phyloP scores from a whole-genome alignment of 1,284 basidiomycete genomes.

The Moniliophthora roreri region DNA sequence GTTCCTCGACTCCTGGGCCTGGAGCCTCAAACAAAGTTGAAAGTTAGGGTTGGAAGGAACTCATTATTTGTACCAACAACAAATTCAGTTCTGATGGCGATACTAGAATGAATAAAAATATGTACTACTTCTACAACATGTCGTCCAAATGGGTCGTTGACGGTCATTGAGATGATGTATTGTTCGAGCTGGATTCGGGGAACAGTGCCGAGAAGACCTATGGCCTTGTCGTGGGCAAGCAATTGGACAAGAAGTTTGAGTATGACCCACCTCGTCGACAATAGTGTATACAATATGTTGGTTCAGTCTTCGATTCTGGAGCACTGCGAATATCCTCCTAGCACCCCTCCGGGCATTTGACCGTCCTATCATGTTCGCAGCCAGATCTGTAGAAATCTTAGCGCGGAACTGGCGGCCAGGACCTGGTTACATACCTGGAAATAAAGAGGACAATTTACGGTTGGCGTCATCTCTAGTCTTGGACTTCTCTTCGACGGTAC shows the following conservation, averaged over 20 bases:
- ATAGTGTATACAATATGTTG: slow-evolving; percentile 89
- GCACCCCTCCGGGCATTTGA: slow-evolving; percentile 92
- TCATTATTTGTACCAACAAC: too few species aligned
- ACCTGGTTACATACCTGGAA: slow-evolving; percentile 68
- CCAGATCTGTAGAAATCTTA: slow-evolving; percentile 61
- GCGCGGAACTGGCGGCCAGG: too few species aligned
- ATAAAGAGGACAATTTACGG: slow-evolving; percentile 82
- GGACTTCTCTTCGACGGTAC: slow-evolving; percentile 78
- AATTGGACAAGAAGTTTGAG: slow-evolving; percentile 4
- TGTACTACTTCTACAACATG: too few species aligned
- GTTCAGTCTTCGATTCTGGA: slow-evolving; percentile 91
- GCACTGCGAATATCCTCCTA: slow-evolving; percentile 84
- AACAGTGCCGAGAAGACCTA: slow-evolving; percentile 66
- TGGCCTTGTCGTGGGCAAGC: neutral
- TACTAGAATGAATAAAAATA: too few species aligned
- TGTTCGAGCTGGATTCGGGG: slow-evolving; percentile 40
- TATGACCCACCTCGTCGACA: slow-evolving; percentile 73
- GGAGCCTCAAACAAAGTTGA: neutral
- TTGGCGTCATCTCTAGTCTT: slow-evolving; percentile 84
- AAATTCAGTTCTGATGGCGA: too few species aligned
- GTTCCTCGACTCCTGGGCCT: neutral
- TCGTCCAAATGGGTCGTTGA: neutral
- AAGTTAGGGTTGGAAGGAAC: neutral
- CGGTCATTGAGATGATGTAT: slow-evolving; percentile 7
- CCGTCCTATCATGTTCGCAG: slow-evolving; percentile 94